phyloP scores from a whole-genome alignment of 371 early-diverging fungal genomes.

The Lichtheimia hyalospora region DNA sequence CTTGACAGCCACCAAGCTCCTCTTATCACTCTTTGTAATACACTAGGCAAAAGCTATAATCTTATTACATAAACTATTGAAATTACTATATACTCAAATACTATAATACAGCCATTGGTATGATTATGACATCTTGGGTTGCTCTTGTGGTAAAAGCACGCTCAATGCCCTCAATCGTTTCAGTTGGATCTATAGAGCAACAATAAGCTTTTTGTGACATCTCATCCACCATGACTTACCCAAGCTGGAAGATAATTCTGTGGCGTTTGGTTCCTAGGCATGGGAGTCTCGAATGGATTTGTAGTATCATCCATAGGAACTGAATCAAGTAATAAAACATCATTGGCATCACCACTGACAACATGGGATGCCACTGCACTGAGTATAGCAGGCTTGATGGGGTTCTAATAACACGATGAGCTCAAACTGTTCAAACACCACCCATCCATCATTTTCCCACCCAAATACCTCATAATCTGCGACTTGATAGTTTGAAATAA shows the following conservation, averaged over 20 bases:
- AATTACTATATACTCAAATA: no score
- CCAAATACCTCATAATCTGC: conserved; percentile 68
- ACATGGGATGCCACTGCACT: conserved; percentile 88
- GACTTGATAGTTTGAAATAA: conserved; percentile 74
- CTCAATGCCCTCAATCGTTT: no score
- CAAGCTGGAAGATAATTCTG: conserved; percentile 64
- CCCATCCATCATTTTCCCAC: neutral
- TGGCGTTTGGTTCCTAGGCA: conserved; percentile 50
- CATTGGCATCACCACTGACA: conserved; percentile 83
- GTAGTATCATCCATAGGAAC: conserved; percentile 76
- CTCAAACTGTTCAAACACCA: neutral
- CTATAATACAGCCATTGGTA: no score
- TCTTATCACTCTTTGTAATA: no score
- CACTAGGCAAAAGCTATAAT: no score
- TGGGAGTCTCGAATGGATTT: conserved; percentile 60
- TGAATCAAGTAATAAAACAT: conserved; percentile 84
- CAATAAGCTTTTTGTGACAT: no score
- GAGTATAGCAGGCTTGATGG: conserved; percentile 85
- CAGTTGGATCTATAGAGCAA: no score
- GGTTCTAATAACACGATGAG: conserved; percentile 44
- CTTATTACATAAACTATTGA: no score
- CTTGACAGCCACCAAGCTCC: no score
- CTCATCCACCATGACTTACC: conserved; percentile 6
- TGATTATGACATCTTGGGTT: no score
- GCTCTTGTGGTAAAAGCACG: no score